A percentile compares a stretch with the other conserved stretches of the same genome.
Evolutionary conservation across 305 asterid genomes (phyloP).

Genomic region (Coffea humblotiana): DNA sequence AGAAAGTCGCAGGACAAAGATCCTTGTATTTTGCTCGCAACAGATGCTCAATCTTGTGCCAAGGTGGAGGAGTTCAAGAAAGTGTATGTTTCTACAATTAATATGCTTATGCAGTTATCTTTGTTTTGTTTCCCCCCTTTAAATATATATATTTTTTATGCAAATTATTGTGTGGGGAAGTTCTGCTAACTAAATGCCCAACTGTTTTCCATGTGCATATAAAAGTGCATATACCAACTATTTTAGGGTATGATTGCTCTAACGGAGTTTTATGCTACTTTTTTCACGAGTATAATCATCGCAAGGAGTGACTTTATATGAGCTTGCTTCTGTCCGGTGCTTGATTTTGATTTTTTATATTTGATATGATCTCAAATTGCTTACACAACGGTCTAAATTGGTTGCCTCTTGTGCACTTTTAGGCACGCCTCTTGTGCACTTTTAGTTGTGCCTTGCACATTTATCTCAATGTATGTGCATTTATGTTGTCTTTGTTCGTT

Average conservation of each 20-base stretch:
- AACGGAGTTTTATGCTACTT: not conserved
- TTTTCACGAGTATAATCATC: not conserved
- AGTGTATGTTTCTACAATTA: conserved; percentile 49
- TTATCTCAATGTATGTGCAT: not conserved
- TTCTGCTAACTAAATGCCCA: no score
- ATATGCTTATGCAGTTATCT: conserved; percentile 20
- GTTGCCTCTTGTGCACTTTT: not conserved
- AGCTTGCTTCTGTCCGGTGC: not conserved
- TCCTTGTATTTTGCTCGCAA: conserved; percentile 58
- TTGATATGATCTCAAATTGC: not conserved
- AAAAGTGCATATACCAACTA: not conserved
- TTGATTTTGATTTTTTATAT: not conserved
- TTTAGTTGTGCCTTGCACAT: not conserved
- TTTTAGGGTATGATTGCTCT: not conserved
- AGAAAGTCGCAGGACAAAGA: conserved; percentile 49
- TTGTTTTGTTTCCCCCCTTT: not conserved
- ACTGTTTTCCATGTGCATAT: not conserved
- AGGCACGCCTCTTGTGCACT: not conserved
- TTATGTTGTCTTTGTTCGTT: not conserved
- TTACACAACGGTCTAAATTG: not conserved
- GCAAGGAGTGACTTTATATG: not conserved
- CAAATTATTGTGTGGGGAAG: not conserved
- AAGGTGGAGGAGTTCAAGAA: conserved; percentile 72
- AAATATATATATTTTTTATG: no score
- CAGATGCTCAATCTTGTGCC: conserved; percentile 55